Evolutionary conservation across 495 filamentous ascomycete species (phyloP), one percentile per base, ranked within the genome.

Genomic region (Lichenothelia convexa): DNA sequence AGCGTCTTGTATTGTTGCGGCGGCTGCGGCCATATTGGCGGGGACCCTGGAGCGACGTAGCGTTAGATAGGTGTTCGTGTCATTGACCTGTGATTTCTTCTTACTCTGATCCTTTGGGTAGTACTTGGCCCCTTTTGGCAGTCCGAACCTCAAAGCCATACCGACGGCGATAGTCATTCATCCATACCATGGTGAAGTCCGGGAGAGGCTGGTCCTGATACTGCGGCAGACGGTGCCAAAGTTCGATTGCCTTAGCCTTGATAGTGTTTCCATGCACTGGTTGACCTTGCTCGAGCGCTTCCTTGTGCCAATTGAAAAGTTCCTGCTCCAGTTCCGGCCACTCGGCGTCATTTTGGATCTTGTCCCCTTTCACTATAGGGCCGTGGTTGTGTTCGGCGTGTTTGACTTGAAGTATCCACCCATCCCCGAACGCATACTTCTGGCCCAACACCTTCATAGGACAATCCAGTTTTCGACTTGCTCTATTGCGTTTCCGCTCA

Each of bases 191-290:
- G 6, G n/a, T 23, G 18, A 36, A 36, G 7, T 26, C 35, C 16
- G 35, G 35, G 7, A 23, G 18, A 9, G 8, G 19, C 13, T 18
- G 21, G 35, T 36, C 24, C 4, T 26, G 21, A 15, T 36, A 36
- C 18, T 21, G 18, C 12, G 35, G 35, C 35, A 36, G 23, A 15
- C 6, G 8, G 16, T 26, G 19, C 35, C 35, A 36, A 27, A 36
- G 24, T 17, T 36, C 35, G 12, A 36, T n/a, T 4, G 35, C 35
- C 21, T 36, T 36, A 7, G 35, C 35, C 17, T 36, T 36, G 9
- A 36, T 20, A 36, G 35, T 24, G 18, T 36, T 36, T 7, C 19
- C 35, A 36, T 36, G 35, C 0, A 36, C 7, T 13, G 18, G 11
- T 19, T 22, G 11, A 23, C 24, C 24, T 16, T 36, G 35, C 11